A percentile compares a stretch with the other conserved stretches of the same genome.
These are phyloP conservation scores for Rhizophagus clarus DNA, from an alignment of 192 early-diverging fungal species.

Conservation along the genomic window DNA sequence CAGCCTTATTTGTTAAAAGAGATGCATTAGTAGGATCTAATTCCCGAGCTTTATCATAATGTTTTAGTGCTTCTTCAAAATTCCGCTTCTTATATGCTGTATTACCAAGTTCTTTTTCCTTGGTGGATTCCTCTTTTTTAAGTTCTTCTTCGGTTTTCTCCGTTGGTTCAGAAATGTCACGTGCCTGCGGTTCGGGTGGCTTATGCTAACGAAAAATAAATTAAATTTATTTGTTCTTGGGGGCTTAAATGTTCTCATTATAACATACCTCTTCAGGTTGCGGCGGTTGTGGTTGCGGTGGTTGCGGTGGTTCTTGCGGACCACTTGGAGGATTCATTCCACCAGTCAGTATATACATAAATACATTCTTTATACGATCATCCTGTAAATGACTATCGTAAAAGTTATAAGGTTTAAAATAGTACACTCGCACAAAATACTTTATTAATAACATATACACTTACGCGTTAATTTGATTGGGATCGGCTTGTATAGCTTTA, in stretches of 20 bases:
- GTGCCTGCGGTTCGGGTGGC: conserved; percentile 36
- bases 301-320: conserved; percentile 36
- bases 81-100: conserved; percentile 88
- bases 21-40: conserved; percentile 89
- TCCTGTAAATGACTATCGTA: conserved; percentile 56
- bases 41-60: conserved; percentile 91
- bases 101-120: conserved; percentile 89
- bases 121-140: conserved; percentile 67
- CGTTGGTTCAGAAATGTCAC: conserved; percentile 47
- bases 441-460: conserved; percentile 38
- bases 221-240: not conserved
- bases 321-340: conserved; percentile 62
- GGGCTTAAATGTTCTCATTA: not conserved
- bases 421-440: not conserved
- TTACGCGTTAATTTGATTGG: conserved; percentile 58
- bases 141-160: conserved; percentile 59
- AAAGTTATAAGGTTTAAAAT: too few species aligned
- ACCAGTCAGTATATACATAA: conserved; percentile 68
- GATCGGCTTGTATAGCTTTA: conserved; percentile 74
- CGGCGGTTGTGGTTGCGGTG: conserved; percentile 2
- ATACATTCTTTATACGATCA: conserved; percentile 76
- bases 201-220: not conserved
- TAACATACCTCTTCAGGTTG: not conserved
- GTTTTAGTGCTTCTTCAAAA: conserved; percentile 85
- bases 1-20: conserved; percentile 94